phyloP scores from a whole-genome alignment of 2,329 filamentous ascomycete species.

The Elsinoe fawcettii region DNA sequence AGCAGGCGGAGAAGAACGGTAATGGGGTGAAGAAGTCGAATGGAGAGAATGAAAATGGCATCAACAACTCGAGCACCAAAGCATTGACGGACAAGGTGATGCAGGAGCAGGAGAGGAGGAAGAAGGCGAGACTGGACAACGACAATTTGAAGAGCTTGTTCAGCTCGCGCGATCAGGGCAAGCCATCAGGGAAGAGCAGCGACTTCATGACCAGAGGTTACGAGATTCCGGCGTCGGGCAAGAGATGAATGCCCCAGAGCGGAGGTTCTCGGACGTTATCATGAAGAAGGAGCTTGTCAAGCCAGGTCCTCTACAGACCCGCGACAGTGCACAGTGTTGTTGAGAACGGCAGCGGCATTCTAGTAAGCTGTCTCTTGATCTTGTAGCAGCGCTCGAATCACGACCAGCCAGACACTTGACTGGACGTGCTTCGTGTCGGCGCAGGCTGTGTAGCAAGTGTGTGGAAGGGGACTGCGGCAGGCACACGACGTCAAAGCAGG shows the following conservation, averaged over 20 bases:
- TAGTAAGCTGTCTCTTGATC: too few relatives aligned
- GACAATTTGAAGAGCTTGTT: constrained; percentile 44
- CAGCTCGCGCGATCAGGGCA: constrained; percentile 31
- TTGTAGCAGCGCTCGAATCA: too few relatives aligned
- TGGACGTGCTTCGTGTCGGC: too few relatives aligned
- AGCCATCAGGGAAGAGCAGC: constrained; percentile 34
- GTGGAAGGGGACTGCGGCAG: too few relatives aligned
- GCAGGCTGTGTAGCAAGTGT: too few relatives aligned
- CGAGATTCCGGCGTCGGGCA: constrained; percentile 25
- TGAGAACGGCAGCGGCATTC: too few relatives aligned
- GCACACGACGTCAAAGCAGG: too few relatives aligned
- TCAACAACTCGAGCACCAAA: constrained; percentile 83
- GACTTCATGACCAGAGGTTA: constrained; percentile 47
- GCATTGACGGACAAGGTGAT: constrained; percentile 78
- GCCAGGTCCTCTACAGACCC: too few relatives aligned
- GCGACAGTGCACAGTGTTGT: too few relatives aligned
- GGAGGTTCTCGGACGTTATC: too few relatives aligned
- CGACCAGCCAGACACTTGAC: too few relatives aligned
- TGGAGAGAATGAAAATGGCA: constrained; percentile 42
- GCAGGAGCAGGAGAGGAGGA: constrained; percentile 74
- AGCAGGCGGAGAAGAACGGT: constrained; percentile 16
- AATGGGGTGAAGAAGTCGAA: constrained; percentile 11
- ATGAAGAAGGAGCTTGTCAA: too few relatives aligned
- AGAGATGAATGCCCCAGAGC: constrained; percentile 24
- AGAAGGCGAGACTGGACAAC: constrained; percentile 65